Conservation (phyloP, 2,329 filamentous ascomycete species). For the Metarhizium guizhouense region DNA sequence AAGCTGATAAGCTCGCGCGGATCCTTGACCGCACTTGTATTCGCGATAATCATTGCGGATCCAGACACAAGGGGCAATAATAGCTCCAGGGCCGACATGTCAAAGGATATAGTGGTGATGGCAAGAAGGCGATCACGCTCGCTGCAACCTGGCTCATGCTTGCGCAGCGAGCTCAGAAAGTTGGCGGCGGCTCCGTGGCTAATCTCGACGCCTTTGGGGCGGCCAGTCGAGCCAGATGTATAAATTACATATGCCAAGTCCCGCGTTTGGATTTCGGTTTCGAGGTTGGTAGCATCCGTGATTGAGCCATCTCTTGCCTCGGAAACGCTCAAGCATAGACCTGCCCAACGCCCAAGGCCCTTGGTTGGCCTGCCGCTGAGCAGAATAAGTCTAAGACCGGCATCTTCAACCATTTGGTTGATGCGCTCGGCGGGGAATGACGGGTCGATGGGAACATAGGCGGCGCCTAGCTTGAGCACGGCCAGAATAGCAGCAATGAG, state of each 20-base stretch:
- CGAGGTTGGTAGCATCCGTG: no score
- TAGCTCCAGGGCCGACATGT: slow-evolving; percentile 11
- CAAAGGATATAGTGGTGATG: slow-evolving; percentile 11
- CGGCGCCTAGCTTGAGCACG: neutral
- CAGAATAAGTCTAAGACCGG: neutral
- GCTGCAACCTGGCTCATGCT: slow-evolving; percentile 6
- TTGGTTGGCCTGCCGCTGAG: neutral
- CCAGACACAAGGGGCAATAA: slow-evolving; percentile 12
- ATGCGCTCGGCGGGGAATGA: neutral
- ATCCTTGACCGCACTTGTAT: neutral
- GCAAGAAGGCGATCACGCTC: slow-evolving; percentile 11
- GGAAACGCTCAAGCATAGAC: no score
- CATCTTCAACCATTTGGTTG: neutral
- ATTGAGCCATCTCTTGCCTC: neutral
- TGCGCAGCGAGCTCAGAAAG: neutral
- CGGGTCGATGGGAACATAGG: neutral
- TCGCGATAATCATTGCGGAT: neutral
- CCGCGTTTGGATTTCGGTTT: neutral
- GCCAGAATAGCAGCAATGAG: neutral
- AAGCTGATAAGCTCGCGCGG: neutral
- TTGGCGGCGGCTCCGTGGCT: neutral
- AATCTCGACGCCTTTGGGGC: neutral
- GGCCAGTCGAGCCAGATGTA: slow-evolving; percentile 14
- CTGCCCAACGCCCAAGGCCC: no score
- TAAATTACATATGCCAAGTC: neutral